Evolutionary conservation across 805 yeast genomes (phyloP), one percentile per base, ranked within the genome.

Genomic region (Kazachstania viticola): DNA sequence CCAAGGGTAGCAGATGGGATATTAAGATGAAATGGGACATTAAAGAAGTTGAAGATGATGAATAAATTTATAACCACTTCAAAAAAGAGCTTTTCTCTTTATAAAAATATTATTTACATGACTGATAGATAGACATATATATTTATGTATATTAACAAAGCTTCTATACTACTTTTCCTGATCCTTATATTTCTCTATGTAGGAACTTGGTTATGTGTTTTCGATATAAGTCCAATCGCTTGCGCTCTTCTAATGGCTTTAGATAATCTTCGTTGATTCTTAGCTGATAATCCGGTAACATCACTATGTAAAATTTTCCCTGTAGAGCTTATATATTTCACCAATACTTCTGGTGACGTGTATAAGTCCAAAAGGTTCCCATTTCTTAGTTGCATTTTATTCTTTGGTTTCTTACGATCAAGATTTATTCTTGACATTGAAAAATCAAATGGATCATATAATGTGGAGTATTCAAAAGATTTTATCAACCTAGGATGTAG

Each of bases 1-100:
- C 97, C 5, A 75, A 75, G 37, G 94, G 96, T 1, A 76, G 91
- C 25, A 67, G 98, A 51, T 91, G 95, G 95, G 99, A 91, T 51
- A 62, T 91, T 25, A 65, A 67, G 21, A 73, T 79, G 34, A 79
- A 78, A 46, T 88, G 94, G 91, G 75, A 73, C 42, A 78, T 82
- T 18, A 69, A 64, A 24, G 39, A 62, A 61, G 17, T 63, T 4
- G 43, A 34, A 16, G 40, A 36, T 11, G 41, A 40, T 9, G 35
- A 41, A 21, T 45, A 48, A 7, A 23, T 9, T 23, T 9, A 23
- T 6, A 23, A 23, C 6, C 6, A 13, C 11, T 23, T 23, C 14
- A 9, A 23, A 7, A 7, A 11, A 8, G 11, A 12, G 17, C 18
- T 17, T 21, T 21, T 9, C 14, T 29, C 22, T 29, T 29, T 29